These are phyloP conservation scores for Ensete glaucum DNA, from an alignment of 176 grass and related monocot genomes.

Conservation along the genomic window DNA sequence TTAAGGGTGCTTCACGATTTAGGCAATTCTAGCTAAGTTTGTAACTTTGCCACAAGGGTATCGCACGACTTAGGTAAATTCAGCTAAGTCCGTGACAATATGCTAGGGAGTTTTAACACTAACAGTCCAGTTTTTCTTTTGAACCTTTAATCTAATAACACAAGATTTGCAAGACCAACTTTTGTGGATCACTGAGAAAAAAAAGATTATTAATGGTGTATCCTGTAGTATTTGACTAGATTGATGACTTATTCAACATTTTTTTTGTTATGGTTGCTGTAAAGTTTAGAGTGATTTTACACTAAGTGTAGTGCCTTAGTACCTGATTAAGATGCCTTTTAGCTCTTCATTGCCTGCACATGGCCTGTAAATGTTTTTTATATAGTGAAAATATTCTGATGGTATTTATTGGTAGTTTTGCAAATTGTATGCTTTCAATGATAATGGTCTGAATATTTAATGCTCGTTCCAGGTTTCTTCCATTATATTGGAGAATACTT, in stretches of 20 bases:
- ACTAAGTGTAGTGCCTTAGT: background rate
- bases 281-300: background rate
- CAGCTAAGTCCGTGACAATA: too few relatives aligned
- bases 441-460: conserved; percentile 8
- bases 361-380: background rate
- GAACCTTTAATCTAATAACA: too few relatives aligned
- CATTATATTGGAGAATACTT: conserved; percentile 95
- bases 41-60: too few relatives aligned
- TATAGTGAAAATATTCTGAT: background rate
- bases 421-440: background rate
- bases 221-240: background rate
- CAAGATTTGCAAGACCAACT: too few relatives aligned
- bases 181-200: too few relatives aligned
- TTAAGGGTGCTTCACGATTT: too few relatives aligned
- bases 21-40: too few relatives aligned
- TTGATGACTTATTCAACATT: background rate
- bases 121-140: too few relatives aligned
- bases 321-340: background rate
- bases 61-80: too few relatives aligned
- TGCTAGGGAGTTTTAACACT: too few relatives aligned
- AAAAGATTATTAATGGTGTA: background rate
- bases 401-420: background rate
- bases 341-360: background rate
- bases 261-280: background rate
- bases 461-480: conserved; percentile 60